phyloP scores from a whole-genome alignment of 129 eudicot genomes.

The Glebionis coronaria region DNA sequence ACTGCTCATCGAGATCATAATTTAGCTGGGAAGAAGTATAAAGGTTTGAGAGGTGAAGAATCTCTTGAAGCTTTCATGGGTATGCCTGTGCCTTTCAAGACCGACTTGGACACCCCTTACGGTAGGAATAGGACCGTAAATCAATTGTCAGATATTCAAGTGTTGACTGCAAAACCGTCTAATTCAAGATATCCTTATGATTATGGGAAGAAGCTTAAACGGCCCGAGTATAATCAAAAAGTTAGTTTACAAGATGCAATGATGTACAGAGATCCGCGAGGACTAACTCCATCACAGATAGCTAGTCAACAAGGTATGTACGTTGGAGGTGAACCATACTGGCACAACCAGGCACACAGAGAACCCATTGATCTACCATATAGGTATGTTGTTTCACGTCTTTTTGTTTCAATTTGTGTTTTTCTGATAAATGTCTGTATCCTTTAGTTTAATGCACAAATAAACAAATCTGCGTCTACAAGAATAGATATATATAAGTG shows the following conservation, averaged over 20 bases:
- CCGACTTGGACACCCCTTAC: slow-evolving; percentile 35
- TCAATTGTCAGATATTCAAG: slow-evolving; percentile 75
- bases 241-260: slow-evolving; percentile 44
- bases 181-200: slow-evolving; percentile 44
- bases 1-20: slow-evolving; percentile 49
- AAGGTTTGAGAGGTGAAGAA: slow-evolving; percentile 42
- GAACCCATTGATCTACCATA: slow-evolving; percentile 38
- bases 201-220: slow-evolving; percentile 50
- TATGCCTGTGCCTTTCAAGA: slow-evolving; percentile 34
- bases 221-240: slow-evolving; percentile 41
- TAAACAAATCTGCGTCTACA: too few species aligned
- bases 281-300: slow-evolving; percentile 35
- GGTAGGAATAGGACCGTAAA: slow-evolving; percentile 61
- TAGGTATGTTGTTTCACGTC: slow-evolving; percentile 31
- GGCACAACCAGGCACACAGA: slow-evolving; percentile 43
- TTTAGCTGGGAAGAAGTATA: slow-evolving; percentile 43
- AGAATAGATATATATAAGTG: too few species aligned
- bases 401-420: too few species aligned
- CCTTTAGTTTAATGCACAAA: too few species aligned
- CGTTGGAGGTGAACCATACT: slow-evolving; percentile 40
- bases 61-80: slow-evolving; percentile 42
- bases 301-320: slow-evolving; percentile 40
- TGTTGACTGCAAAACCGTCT: slow-evolving; percentile 78
- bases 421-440: too few species aligned
- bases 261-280: slow-evolving; percentile 38